These are phyloP conservation scores for Mortierella sp. DNA, from an alignment of 371 early-diverging fungal genomes.

Conservation along the genomic window DNA sequence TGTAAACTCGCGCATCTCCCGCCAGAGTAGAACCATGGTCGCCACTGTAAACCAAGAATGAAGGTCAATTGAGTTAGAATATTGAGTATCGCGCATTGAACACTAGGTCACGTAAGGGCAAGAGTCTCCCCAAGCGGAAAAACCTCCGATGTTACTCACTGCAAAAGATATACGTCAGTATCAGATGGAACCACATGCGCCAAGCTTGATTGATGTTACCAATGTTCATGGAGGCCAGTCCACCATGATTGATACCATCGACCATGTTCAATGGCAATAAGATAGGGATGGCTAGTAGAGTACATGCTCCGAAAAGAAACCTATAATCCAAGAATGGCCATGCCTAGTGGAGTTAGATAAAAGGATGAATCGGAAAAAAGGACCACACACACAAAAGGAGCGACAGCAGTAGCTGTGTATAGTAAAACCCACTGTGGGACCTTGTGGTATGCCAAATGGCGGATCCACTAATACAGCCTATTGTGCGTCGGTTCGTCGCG, in stretches of 20 bases:
- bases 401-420: no score
- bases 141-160: constrained; percentile 61
- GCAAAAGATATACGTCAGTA: constrained; percentile 66
- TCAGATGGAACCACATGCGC: constrained; percentile 78
- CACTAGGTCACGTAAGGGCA: no score
- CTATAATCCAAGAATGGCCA: neutral
- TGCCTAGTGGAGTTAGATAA: neutral
- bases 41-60: constrained; percentile 27
- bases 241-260: constrained; percentile 51
- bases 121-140: no score
- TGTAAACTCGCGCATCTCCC: constrained; percentile 72
- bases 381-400: no score
- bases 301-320: constrained; percentile 61
- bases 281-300: constrained; percentile 69
- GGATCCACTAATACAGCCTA: no score
- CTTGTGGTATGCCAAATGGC: no score
- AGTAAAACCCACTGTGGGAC: no score
- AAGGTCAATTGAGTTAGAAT: neutral
- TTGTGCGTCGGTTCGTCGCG: no score
- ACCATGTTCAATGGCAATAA: constrained; percentile 74
- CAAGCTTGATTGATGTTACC: constrained; percentile 65
- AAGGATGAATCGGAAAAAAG: no score
- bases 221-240: constrained; percentile 66
- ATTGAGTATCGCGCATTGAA: no score
- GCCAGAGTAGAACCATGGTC: constrained; percentile 66